Percentiles rank a stretch among this genome's conserved stretches.
Evolutionary conservation across 345 rosid genomes (phyloP).

Genomic region (Eucalyptus globulus): DNA sequence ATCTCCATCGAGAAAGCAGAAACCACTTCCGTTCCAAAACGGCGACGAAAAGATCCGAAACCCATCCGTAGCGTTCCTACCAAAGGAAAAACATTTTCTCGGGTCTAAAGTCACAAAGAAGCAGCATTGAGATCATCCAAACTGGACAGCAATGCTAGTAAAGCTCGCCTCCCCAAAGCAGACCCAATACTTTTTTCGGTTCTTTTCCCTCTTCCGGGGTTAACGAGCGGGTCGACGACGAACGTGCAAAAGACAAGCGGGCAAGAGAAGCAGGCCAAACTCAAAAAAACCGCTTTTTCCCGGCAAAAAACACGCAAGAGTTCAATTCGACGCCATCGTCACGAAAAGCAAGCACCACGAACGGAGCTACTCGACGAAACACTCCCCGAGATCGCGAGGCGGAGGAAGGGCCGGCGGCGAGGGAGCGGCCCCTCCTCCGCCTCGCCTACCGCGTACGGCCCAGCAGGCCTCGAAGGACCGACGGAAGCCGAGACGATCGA

Average conservation of each 20-base stretch:
- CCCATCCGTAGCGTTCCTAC: not conserved
- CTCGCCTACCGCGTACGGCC: not conserved
- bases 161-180: not conserved
- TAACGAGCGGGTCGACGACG: not conserved
- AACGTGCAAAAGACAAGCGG: not conserved
- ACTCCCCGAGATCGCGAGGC: not conserved
- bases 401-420: not conserved
- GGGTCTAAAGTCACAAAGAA: not conserved
- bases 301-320: not conserved
- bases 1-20: not conserved
- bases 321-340: not conserved
- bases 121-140: not conserved
- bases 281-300: not conserved
- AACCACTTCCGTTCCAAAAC: not conserved
- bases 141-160: not conserved
- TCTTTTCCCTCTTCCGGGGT: not conserved
- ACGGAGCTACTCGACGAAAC: not conserved
- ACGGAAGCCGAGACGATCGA: not conserved
- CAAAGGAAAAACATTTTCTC: not conserved
- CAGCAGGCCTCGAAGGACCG: not conserved
- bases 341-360: not conserved
- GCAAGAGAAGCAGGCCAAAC: not conserved
- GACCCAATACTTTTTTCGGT: not conserved
- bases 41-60: not conserved
- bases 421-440: not conserved